These are phyloP conservation scores for Colletotrichum limetticola DNA, from an alignment of 2,329 filamentous ascomycete species.

Conservation along the genomic window DNA sequence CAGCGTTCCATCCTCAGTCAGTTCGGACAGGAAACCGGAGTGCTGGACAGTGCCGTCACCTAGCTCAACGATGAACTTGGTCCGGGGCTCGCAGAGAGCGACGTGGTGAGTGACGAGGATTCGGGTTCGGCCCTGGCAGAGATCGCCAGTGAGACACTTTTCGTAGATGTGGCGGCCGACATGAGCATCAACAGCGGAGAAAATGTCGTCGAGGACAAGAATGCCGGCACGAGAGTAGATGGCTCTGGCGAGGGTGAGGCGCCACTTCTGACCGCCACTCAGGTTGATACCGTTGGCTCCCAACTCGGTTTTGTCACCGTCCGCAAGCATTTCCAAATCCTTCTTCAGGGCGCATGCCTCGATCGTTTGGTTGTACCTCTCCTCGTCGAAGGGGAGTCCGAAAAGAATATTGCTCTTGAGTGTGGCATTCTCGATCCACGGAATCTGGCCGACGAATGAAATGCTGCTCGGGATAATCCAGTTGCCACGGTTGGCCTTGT, in stretches of 20 bases:
- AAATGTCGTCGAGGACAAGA: constrained; percentile 84
- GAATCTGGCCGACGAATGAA: constrained; percentile 82
- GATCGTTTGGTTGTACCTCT: constrained; percentile 77
- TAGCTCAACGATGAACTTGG: constrained; percentile 80
- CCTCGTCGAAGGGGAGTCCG: constrained; percentile 74
- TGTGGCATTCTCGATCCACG: constrained; percentile 87
- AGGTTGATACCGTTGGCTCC: constrained; percentile 88
- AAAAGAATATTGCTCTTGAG: constrained; percentile 85
- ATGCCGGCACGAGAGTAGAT: constrained; percentile 83
- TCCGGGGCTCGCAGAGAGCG: constrained; percentile 73
- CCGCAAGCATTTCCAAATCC: constrained; percentile 79
- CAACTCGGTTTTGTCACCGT: constrained; percentile 84
- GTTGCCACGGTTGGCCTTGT: constrained; percentile 68
- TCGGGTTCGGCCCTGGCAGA: constrained; percentile 76
- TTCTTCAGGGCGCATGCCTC: constrained; percentile 79
- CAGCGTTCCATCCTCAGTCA: constrained; percentile 66
- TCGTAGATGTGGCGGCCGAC: constrained; percentile 84
- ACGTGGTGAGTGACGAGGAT: constrained; percentile 87
- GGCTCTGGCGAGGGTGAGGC: constrained; percentile 81
- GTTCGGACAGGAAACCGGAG: constrained; percentile 73
- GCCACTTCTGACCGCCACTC: constrained; percentile 86
- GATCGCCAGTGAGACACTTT: constrained; percentile 76
- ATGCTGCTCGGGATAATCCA: constrained; percentile 78
- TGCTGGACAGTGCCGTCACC: constrained; percentile 74
- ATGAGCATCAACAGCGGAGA: constrained; percentile 84